phyloP scores from a whole-genome alignment of 768 basidiomycete genomes.

The Leccinum longicurvipes region DNA sequence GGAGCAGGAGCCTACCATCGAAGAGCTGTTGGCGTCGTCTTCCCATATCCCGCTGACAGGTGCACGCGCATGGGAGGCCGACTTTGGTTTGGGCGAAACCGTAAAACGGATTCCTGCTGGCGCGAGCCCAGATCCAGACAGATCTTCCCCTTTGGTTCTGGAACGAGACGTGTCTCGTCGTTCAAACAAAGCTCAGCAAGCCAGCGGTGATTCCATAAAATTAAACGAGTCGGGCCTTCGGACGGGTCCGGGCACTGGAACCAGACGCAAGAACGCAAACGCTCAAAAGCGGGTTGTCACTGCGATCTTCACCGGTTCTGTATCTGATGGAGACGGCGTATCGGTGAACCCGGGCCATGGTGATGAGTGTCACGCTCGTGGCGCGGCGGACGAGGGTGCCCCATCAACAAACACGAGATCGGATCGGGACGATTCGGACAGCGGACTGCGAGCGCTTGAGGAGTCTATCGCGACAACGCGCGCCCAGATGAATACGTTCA shows the following conservation, averaged over 20 bases:
- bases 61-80: slow-evolving; percentile 32
- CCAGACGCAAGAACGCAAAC: slow-evolving; percentile 5
- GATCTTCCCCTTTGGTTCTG: background rate
- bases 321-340: background rate
- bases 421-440: slow-evolving; percentile 5
- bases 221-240: background rate
- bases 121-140: background rate
- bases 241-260: slow-evolving; percentile 4
- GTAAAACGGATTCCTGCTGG: slow-evolving; percentile 25
- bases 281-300: slow-evolving; percentile 25
- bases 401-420: background rate
- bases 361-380: background rate
- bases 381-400: background rate
- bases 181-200: background rate
- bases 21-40: slow-evolving; percentile 28
- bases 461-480: slow-evolving; percentile 25
- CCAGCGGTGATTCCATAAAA: background rate
- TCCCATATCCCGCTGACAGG: slow-evolving; percentile 19
- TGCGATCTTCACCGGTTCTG: slow-evolving; percentile 28
- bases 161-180: background rate
- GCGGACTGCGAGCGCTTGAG: slow-evolving; percentile 18
- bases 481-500: slow-evolving; percentile 23
- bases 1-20: slow-evolving; percentile 27
- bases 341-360: background rate
- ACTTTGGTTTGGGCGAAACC: slow-evolving; percentile 28